phyloP scores from a whole-genome alignment of 345 rosid species.

The Syzygium grande region DNA sequence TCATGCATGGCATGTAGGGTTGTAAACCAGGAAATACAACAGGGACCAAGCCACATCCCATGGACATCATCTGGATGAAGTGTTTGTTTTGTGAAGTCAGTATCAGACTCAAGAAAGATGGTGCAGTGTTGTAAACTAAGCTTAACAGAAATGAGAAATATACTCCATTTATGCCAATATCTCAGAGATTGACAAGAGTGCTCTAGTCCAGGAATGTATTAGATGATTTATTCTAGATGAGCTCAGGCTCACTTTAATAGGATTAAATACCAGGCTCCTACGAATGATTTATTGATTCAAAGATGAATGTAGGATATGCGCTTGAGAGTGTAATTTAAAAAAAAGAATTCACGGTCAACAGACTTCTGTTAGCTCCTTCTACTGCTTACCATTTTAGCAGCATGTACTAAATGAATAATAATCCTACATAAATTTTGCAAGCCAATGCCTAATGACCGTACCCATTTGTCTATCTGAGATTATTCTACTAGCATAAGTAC shows the following conservation, averaged over 20 bases:
- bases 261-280: background rate
- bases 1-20: constrained; percentile 3
- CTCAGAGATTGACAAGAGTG: background rate
- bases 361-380: background rate
- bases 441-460: background rate
- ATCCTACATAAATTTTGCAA: background rate
- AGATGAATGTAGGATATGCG: background rate
- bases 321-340: background rate
- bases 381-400: background rate
- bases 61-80: constrained; percentile 52
- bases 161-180: background rate
- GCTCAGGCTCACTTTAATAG: background rate
- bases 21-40: constrained; percentile 43
- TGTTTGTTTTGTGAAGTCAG: background rate
- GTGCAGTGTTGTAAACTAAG: background rate
- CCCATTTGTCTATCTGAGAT: background rate
- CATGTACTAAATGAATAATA: background rate
- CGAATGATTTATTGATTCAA: background rate
- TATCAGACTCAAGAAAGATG: background rate
- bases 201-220: background rate
- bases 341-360: background rate
- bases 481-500: background rate
- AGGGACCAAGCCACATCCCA: constrained; percentile 64
- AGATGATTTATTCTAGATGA: background rate
- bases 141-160: background rate